Percentiles rank a stretch among this genome's conserved stretches.
Conservation (phyloP, 768 basidiomycete species). For the Amanita phalloides region DNA sequence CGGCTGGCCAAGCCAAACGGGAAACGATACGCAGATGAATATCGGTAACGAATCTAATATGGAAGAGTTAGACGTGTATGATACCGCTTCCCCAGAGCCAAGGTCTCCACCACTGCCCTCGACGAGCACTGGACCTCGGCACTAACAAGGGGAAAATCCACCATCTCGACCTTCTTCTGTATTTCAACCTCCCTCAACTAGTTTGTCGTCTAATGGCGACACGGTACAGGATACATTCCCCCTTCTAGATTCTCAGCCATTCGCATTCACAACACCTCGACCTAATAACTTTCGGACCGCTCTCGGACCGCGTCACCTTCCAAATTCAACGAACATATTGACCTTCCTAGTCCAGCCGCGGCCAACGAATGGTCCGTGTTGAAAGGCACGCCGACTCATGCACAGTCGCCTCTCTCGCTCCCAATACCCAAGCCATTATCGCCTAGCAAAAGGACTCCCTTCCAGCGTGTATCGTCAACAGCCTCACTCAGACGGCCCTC, state of each 20-base stretch:
- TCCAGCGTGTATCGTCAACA: conserved; percentile 17
- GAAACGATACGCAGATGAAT: conserved; percentile 23
- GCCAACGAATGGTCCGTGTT: conserved; percentile 24
- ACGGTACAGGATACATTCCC: conserved; percentile 8
- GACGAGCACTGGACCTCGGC: conserved; percentile 15
- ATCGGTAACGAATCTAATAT: conserved; percentile 38
- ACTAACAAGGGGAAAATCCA: not conserved
- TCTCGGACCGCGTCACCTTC: conserved; percentile 20
- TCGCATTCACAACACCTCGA: conserved; percentile 24
- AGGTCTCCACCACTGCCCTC: conserved; percentile 9
- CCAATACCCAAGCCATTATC: conserved; percentile 28
- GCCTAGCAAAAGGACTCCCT: conserved; percentile 34
- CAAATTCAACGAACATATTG: conserved; percentile 23
- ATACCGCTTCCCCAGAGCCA: conserved; percentile 15
- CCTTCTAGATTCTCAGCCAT: conserved; percentile 22
- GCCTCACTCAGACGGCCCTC: conserved; percentile 47
- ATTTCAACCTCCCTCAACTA: conserved; percentile 23
- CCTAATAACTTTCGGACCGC: too few species aligned
- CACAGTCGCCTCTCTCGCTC: conserved; percentile 8
- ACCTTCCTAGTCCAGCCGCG: conserved; percentile 34
- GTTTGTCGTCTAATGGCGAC: not conserved
- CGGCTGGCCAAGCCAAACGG: conserved; percentile 26
- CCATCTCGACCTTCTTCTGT: conserved; percentile 15
- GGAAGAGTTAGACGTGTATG: conserved; percentile 46
- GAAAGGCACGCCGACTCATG: conserved; percentile 6